These are phyloP conservation scores for Trebouxia gelatinosa DNA, from an alignment of 163 green algal genomes.

Conservation along the genomic window DNA sequence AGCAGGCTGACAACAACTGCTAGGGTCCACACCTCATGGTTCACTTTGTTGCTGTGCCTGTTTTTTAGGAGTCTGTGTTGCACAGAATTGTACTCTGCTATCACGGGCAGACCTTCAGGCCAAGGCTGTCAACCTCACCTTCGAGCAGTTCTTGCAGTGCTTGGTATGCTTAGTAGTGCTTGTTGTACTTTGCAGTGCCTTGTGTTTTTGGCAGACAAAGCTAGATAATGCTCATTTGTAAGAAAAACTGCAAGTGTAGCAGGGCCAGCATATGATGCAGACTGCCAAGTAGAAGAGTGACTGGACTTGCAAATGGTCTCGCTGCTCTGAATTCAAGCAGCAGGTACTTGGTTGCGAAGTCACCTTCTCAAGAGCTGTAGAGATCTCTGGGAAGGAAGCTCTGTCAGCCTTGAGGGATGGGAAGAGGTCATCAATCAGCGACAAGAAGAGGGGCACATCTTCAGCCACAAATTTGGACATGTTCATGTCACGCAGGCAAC, in stretches of 20 bases:
- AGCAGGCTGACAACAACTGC: too few relatives aligned
- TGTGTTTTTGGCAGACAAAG: not conserved
- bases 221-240: slow-evolving; percentile 5
- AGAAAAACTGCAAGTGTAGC: slow-evolving; percentile 6
- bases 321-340: too few relatives aligned
- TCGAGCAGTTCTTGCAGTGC: slow-evolving; percentile 4
- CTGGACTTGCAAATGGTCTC: too few relatives aligned
- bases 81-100: not conserved
- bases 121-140: not conserved
- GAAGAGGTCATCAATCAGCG: slow-evolving; percentile 95
- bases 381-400: slow-evolving; percentile 73
- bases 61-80: not conserved
- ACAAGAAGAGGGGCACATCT: slow-evolving; percentile 94
- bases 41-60: too few relatives aligned
- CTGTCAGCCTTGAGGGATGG: slow-evolving; percentile 81
- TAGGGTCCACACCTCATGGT: too few relatives aligned
- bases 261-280: too few relatives aligned
- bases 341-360: not conserved
- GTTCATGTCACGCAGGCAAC: slow-evolving; percentile 96
- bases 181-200: too few relatives aligned
- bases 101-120: not conserved
- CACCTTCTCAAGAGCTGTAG: slow-evolving; percentile 76
- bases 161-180: not conserved
- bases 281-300: too few relatives aligned
- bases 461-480: slow-evolving; percentile 97